A percentile compares a stretch with the other conserved stretches of the same genome.
Conservation (phyloP, 805 yeast species). For the Lachancea sp. region DNA sequence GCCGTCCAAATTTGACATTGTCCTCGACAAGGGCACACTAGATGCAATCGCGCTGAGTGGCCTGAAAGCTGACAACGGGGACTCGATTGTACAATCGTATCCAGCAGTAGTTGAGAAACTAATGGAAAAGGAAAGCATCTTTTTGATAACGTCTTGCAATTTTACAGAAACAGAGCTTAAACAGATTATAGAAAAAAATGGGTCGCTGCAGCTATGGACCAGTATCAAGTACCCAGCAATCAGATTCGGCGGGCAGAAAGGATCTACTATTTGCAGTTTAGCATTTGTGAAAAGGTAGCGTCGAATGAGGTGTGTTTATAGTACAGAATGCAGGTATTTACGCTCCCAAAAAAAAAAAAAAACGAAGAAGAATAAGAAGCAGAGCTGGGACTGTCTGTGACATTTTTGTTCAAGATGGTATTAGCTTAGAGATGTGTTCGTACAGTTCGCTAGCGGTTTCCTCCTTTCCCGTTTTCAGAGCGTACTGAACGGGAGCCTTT, state of each 20-base stretch:
- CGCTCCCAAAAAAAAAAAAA: no score
- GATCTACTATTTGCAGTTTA: slow-evolving; percentile 80
- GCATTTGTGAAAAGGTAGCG: slow-evolving; percentile 51
- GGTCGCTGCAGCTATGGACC: slow-evolving; percentile 52
- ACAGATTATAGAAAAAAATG: slow-evolving; percentile 42
- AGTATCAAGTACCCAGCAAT: slow-evolving; percentile 72
- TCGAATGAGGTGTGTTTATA: slow-evolving; percentile 3
- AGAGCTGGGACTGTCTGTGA: background rate
- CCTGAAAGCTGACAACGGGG: slow-evolving; percentile 38
- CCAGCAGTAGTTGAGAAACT: slow-evolving; percentile 51
- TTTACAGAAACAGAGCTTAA: slow-evolving; percentile 78
- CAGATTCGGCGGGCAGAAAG: slow-evolving; percentile 83
- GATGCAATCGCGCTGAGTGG: slow-evolving; percentile 93
- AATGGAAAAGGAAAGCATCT: slow-evolving; percentile 50
- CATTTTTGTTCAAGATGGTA: slow-evolving; percentile 5
- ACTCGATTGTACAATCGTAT: slow-evolving; percentile 53
- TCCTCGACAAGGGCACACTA: slow-evolving; percentile 90
- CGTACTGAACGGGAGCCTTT: slow-evolving; percentile 72
- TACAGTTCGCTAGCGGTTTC: slow-evolving; percentile 54
- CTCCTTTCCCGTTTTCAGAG: slow-evolving; percentile 62
- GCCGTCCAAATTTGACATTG: slow-evolving; percentile 53
- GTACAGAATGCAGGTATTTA: slow-evolving; percentile 5
- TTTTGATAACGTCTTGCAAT: slow-evolving; percentile 86
- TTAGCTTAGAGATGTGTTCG: slow-evolving; percentile 30
- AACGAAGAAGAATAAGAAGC: no score